phyloP scores from a whole-genome alignment of 2,329 filamentous ascomycete species.

The Aspergillus phoenicis region DNA sequence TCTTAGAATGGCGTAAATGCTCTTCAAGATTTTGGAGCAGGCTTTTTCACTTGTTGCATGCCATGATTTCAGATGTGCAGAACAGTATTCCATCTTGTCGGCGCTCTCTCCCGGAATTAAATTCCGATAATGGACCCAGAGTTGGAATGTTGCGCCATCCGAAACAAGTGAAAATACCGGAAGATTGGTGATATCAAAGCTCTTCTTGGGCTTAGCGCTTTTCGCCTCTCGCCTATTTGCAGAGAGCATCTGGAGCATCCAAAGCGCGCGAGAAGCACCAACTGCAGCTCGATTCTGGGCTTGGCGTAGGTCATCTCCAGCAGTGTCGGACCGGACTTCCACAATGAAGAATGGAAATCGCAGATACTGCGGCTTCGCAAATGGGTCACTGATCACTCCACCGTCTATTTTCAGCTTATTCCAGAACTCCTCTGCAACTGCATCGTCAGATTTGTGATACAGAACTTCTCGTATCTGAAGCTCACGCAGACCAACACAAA shows the following conservation, averaged over 20 bases:
- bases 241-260: neutral
- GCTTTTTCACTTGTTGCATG: too few relatives aligned
- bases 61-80: too few relatives aligned
- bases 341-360: conserved; percentile 14
- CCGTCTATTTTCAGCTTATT: neutral
- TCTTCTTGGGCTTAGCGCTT: neutral
- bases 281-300: conserved; percentile 9
- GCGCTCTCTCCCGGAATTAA: too few relatives aligned
- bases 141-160: neutral
- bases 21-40: too few relatives aligned
- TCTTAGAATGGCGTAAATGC: too few relatives aligned
- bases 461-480: too few relatives aligned
- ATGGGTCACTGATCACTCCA: conserved; percentile 9
- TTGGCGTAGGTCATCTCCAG: neutral
- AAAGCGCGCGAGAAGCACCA: neutral
- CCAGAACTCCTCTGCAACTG: too few relatives aligned
- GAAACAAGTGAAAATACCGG: conserved; percentile 1
- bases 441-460: too few relatives aligned
- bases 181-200: neutral
- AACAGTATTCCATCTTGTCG: too few relatives aligned
- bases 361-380: neutral
- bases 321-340: conserved; percentile 10
- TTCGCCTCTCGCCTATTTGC: neutral
- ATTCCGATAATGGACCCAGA: conserved; percentile 3
- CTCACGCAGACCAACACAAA: too few relatives aligned